Evolutionary conservation across 805 yeast species (phyloP), one percentile per base, ranked within the genome.

Genomic region (Clavispora vitiphila): DNA sequence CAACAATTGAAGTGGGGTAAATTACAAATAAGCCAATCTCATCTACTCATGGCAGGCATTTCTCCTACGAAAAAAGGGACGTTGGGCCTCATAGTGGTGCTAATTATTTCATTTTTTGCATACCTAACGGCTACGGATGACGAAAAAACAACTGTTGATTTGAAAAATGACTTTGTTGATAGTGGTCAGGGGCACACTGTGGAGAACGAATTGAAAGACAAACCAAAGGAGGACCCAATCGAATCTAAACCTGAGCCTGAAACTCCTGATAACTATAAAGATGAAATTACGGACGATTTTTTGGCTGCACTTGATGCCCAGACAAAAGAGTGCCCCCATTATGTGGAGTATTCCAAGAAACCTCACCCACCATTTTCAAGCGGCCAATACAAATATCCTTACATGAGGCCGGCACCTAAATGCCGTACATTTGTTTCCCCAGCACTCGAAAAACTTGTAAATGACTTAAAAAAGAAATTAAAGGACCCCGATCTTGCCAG

Each of bases 341-440:
- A 86, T 57, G 73, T 74, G 16, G 74, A 71, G 0, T 86, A 83
- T 55, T 73, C 93, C 1, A 58, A 71, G 41, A 45, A 41, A 4
- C 62, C 62, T 32, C 91, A 84, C 50, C 56, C 49, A 1, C 95
- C 95, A 1, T 67, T 65, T 21, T 72, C 84, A 1, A 48, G 55
- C 2, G 95, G 96, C 0, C 61, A 71, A 2, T 58, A 76, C 37
- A 51, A 60, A 29, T 66, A 81, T 44, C 87, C 96, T 1, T 85
- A 56, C 49, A 90, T 86, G 80, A 67, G 96, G 50, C 96, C 96
- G 1, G 67, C 77, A 0, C 65, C 64, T 11, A 57, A 72, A 27
- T 89, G 96, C 57, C 75, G 96, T 7, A 88, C 95, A 0, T 88
- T 86, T 58, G 49, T 46, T 3, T 82, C 90, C 0, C 50, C 55